A percentile compares a stretch with the other conserved stretches of the same genome.
phyloP scores from a whole-genome alignment of 768 basidiomycete species.

The Xerocomellus chrysenteron region DNA sequence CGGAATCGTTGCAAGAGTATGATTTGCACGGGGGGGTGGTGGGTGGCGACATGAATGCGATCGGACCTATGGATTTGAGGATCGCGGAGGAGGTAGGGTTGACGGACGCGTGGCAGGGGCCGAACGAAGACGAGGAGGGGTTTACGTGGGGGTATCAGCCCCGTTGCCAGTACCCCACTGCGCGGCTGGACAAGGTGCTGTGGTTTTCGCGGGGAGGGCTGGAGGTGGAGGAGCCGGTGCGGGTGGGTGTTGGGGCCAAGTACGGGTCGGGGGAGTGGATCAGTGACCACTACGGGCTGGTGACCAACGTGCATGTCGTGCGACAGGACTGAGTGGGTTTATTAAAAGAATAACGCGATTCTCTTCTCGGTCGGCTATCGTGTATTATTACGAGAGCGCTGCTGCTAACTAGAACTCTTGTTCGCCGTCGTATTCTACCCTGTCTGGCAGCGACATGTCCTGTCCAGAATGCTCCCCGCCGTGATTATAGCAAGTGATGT shows the following conservation, averaged over 20 bases:
- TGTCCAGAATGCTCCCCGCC: background rate
- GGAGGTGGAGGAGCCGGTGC: constrained; percentile 50
- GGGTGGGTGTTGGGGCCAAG: constrained; percentile 57
- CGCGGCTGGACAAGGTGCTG: constrained; percentile 65
- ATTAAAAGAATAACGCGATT: constrained; percentile 3
- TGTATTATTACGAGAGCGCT: constrained; percentile 10
- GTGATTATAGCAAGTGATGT: constrained; percentile 15
- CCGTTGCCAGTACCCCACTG: constrained; percentile 42
- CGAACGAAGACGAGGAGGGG: constrained; percentile 44
- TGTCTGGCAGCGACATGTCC: background rate
- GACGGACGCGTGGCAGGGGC: constrained; percentile 57
- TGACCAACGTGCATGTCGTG: constrained; percentile 36
- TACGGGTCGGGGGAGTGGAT: constrained; percentile 46
- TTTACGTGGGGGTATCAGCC: constrained; percentile 76
- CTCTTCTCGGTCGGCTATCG: background rate
- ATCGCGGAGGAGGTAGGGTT: constrained; percentile 49
- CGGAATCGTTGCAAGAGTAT: constrained; percentile 47
- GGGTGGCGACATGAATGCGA: constrained; percentile 73
- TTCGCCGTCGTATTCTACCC: background rate
- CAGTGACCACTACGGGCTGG: constrained; percentile 70
- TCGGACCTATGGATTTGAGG: constrained; percentile 43
- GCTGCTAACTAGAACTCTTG: background rate
- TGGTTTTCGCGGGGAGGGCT: constrained; percentile 51
- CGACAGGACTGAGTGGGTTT: constrained; percentile 15
- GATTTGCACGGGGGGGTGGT: constrained; percentile 57